A percentile compares a stretch with the other conserved stretches of the same genome.
phyloP scores from a whole-genome alignment of 2,329 filamentous ascomycete genomes.

The Sporothrix dimorphospora region DNA sequence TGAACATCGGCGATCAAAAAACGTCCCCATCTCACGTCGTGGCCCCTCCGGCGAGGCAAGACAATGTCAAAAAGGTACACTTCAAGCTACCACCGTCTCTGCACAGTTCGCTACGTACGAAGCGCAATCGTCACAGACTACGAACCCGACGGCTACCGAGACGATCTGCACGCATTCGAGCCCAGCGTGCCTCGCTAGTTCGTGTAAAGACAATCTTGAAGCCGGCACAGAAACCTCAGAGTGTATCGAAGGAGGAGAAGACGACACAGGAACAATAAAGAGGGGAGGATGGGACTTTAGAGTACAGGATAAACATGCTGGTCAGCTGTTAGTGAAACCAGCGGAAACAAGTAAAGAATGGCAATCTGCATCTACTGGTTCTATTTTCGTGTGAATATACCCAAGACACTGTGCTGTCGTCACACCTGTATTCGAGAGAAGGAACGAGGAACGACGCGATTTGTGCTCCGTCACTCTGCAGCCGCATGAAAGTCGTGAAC shows the following conservation, averaged over 20 bases:
- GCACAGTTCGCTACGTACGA: not conserved
- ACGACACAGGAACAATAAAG: no score
- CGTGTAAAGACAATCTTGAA: no score
- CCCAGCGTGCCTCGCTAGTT: not conserved
- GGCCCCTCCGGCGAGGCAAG: not conserved
- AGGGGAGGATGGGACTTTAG: no score
- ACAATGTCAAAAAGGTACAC: not conserved
- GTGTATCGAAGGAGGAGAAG: no score
- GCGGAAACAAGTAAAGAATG: no score
- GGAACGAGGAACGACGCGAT: not conserved
- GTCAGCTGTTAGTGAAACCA: no score
- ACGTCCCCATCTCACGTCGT: not conserved
- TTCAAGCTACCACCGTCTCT: not conserved
- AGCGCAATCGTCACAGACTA: not conserved
- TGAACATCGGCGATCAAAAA: not conserved
- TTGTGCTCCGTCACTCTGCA: not conserved
- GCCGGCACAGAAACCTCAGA: no score
- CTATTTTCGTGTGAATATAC: not conserved
- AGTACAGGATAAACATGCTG: no score
- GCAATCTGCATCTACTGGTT: not conserved
- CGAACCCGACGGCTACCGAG: not conserved
- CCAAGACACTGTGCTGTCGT: not conserved
- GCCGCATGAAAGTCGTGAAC: not conserved
- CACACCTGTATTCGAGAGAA: not conserved
- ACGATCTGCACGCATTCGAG: not conserved